A percentile compares a stretch with the other conserved stretches of the same genome.
Conservation (phyloP, 2,329 filamentous ascomycete species). For the Trichoderma harzianum region DNA sequence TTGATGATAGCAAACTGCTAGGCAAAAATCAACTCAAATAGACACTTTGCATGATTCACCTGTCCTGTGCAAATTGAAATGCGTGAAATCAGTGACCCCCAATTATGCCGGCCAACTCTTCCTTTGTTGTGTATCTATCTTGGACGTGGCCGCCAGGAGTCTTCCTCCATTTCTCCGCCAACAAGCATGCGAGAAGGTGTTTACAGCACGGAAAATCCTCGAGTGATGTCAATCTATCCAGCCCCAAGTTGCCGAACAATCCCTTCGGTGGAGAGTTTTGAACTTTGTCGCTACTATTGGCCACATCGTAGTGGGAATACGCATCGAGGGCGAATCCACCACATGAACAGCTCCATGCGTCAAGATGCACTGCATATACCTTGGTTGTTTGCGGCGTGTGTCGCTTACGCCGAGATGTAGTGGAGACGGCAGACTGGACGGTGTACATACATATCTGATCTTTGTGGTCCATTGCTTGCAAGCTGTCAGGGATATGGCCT, state of each 20-base stretch:
- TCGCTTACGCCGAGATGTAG: conserved; percentile 26
- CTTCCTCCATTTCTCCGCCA: conserved; percentile 62
- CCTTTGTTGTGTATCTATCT: conserved; percentile 51
- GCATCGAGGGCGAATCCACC: conserved; percentile 75
- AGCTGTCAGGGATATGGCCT: no score
- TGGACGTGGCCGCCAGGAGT: conserved; percentile 57
- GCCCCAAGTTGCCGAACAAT: conserved; percentile 50
- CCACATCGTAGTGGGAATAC: conserved; percentile 43
- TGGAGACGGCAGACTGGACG: conserved; percentile 57
- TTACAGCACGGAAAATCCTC: conserved; percentile 66
- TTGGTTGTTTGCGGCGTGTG: conserved; percentile 21
- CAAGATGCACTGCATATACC: conserved; percentile 67
- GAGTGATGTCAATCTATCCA: conserved; percentile 32
- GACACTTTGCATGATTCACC: not conserved
- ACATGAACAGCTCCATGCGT: conserved; percentile 86
- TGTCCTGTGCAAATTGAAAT: not conserved
- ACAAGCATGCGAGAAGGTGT: conserved; percentile 79
- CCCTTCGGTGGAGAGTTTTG: not conserved
- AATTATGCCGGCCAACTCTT: conserved; percentile 72
- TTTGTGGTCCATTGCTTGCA: not conserved
- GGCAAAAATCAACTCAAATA: not conserved
- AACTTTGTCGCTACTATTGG: not conserved
- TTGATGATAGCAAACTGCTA: conserved; percentile 1
- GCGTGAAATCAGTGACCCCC: conserved; percentile 34
- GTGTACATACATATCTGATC: conserved; percentile 48